These are phyloP conservation scores for Colletotrichum tabaci DNA, from an alignment of 2,329 filamentous ascomycete species.

Conservation along the genomic window DNA sequence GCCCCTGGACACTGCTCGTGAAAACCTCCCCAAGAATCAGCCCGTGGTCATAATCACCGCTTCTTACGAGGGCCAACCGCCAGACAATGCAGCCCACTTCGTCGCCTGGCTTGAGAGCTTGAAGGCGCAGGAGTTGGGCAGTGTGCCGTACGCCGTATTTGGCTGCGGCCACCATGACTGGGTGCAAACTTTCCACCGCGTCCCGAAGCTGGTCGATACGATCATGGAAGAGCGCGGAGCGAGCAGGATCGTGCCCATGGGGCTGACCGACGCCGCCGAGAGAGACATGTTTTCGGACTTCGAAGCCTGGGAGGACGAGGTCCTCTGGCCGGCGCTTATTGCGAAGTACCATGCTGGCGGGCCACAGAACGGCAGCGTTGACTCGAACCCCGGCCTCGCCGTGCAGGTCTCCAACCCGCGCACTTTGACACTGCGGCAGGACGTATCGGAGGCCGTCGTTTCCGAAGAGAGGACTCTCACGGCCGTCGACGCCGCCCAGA, in stretches of 20 bases:
- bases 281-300: constrained; percentile 79
- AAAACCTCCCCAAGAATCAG: constrained; percentile 68
- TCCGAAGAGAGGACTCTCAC: constrained; percentile 67
- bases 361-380: constrained; percentile 46
- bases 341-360: constrained; percentile 63
- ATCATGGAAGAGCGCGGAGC: constrained; percentile 59
- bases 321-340: constrained; percentile 65
- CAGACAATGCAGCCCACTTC: constrained; percentile 78
- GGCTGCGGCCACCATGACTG: constrained; percentile 75
- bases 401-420: constrained; percentile 69
- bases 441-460: constrained; percentile 73
- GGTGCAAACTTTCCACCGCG: constrained; percentile 75
- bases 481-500: constrained; percentile 63
- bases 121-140: constrained; percentile 62
- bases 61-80: constrained; percentile 79
- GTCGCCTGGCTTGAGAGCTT: constrained; percentile 72
- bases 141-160: constrained; percentile 76
- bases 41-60: constrained; percentile 76
- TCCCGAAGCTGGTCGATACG: constrained; percentile 75
- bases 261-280: constrained; percentile 71
- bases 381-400: constrained; percentile 51
- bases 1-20: constrained; percentile 71
- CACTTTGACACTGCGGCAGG: constrained; percentile 70
- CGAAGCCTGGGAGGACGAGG: constrained; percentile 76
- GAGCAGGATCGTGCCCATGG: constrained; percentile 59